Evolutionary conservation across 768 basidiomycete species (phyloP), one percentile per base, ranked within the genome.

Genomic region (Rhizopogon rudus): DNA sequence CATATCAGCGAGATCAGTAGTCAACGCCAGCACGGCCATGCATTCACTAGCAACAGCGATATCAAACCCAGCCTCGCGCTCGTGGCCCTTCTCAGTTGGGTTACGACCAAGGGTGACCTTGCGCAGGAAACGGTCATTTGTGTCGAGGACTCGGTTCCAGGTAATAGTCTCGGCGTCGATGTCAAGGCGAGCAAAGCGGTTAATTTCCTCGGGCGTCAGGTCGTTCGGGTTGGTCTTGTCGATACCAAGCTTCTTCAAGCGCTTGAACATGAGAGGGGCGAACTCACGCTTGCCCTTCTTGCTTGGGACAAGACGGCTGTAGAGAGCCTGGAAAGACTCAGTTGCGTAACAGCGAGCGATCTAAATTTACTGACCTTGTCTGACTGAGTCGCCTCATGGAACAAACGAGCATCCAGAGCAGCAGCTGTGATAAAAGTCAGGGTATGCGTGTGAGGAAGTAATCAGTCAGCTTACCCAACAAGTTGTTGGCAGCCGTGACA

Each of bases 121-220:
- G 55, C 96, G 90, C 60, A 99, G 77, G 81, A 95, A 98, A 53
- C 96, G 86, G 70, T 99, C 96, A 71, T 99, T 98, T 60, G 89
- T 91, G 69, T 99, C 96, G 53, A 98, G 68, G 20, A 99, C 96
- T 44, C 96, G 93, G 71, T 97, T 93, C 95, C 96, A 98, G 51
- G 95, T 98, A 61, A 99, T 92, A 22, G 93, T 96, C 40, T 83
- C 80, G 2, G 86, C 77, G 69, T 98, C 93, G 51, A 99, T 81
- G 63, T 98, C 94, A 14, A 99, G 81, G 46, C 97, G 85, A 28
- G 91, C 92, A 65, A 98, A 99, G 55, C 81, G 82, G 56, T 79
- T 87, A 65, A 91, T 86, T 71, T 99, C 97, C 62, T 97, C 95
- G 7, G 91, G 87, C 8, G 93, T 96, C 52, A 99, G 80, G 22